Conservation (phyloP, 2,329 filamentous ascomycete genomes). For the Xylariaceae sp. region DNA sequence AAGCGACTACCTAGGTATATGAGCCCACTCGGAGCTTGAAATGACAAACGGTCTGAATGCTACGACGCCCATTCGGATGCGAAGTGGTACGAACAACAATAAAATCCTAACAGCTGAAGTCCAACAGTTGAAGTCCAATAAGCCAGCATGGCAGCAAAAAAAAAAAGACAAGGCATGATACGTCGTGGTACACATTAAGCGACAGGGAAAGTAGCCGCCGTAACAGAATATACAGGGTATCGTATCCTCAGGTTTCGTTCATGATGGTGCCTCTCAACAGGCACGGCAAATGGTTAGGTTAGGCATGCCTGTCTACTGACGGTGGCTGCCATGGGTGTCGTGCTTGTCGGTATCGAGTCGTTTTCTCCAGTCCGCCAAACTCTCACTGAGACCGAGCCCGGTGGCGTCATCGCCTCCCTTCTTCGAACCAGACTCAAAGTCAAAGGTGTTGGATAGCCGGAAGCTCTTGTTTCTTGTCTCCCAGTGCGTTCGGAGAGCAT, state of each 20-base stretch:
- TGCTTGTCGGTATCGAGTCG: slow-evolving; percentile 62
- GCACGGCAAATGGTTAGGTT: not conserved
- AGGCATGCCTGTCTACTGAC: slow-evolving; percentile 15
- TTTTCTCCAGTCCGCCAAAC: slow-evolving; percentile 76
- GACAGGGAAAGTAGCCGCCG: slow-evolving; percentile 8
- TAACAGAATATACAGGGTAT: slow-evolving; percentile 22
- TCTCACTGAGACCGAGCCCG: slow-evolving; percentile 61
- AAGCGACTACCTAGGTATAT: too few species aligned
- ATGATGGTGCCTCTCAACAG: slow-evolving; percentile 3
- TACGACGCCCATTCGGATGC: too few species aligned
- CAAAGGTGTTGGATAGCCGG: slow-evolving; percentile 82
- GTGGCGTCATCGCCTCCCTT: slow-evolving; percentile 46
- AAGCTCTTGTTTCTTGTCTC: slow-evolving; percentile 95
- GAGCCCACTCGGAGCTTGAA: too few species aligned
- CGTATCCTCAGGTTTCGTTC: slow-evolving; percentile 16
- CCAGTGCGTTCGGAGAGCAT: slow-evolving; percentile 88
- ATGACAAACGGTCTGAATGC: too few species aligned
- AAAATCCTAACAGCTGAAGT: too few species aligned
- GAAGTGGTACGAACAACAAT: too few species aligned
- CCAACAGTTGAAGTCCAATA: too few species aligned
- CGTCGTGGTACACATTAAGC: slow-evolving; percentile 24
- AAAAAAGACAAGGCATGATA: slow-evolving; percentile 2
- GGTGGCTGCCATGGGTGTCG: slow-evolving; percentile 18
- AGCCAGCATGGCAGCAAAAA: too few species aligned
- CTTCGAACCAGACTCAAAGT: slow-evolving; percentile 61